A percentile compares a stretch with the other conserved stretches of the same genome.
phyloP scores from a whole-genome alignment of 2,329 filamentous ascomycete species.

The Pezicula neosporulosa region DNA sequence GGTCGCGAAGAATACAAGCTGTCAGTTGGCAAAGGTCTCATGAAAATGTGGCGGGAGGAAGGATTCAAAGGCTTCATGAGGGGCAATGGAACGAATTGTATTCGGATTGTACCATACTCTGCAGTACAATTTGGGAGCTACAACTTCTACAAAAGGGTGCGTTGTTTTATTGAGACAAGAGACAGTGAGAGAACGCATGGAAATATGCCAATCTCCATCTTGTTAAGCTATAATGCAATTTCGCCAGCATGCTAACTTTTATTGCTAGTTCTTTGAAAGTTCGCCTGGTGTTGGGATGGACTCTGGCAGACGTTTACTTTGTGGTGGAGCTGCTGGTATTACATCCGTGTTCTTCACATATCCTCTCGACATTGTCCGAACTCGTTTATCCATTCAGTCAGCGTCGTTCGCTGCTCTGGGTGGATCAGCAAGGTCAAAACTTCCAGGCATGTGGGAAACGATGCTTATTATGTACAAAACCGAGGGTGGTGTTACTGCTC shows the following conservation, averaged over 20 bases:
- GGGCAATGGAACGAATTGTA: slow-evolving; percentile 97
- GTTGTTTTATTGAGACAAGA: slow-evolving; percentile 26
- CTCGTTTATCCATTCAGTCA: slow-evolving; percentile 90
- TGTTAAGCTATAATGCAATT: not conserved
- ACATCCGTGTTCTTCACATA: slow-evolving; percentile 96
- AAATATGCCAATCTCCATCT: not conserved
- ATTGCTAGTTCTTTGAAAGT: slow-evolving; percentile 67
- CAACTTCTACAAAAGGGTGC: slow-evolving; percentile 91
- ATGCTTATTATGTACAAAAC: slow-evolving; percentile 82
- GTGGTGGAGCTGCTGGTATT: slow-evolving; percentile 87
- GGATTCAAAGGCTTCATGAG: slow-evolving; percentile 97
- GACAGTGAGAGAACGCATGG: not conserved
- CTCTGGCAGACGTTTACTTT: slow-evolving; percentile 74
- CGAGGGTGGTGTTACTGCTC: slow-evolving; percentile 77
- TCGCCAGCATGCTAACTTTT: slow-evolving; percentile 3
- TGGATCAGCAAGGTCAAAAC: slow-evolving; percentile 53
- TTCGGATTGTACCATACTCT: slow-evolving; percentile 96
- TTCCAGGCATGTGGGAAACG: slow-evolving; percentile 91
- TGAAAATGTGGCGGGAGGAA: slow-evolving; percentile 96
- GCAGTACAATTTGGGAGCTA: slow-evolving; percentile 98
- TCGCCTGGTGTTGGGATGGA: slow-evolving; percentile 70
- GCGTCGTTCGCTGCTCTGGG: slow-evolving; percentile 86
- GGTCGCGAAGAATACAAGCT: slow-evolving; percentile 92
- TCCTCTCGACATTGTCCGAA: slow-evolving; percentile 95
- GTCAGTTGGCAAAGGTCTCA: slow-evolving; percentile 81